These are phyloP conservation scores for Trichoderma atroviride DNA, from an alignment of 2,329 filamentous ascomycete species.

Conservation along the genomic window DNA sequence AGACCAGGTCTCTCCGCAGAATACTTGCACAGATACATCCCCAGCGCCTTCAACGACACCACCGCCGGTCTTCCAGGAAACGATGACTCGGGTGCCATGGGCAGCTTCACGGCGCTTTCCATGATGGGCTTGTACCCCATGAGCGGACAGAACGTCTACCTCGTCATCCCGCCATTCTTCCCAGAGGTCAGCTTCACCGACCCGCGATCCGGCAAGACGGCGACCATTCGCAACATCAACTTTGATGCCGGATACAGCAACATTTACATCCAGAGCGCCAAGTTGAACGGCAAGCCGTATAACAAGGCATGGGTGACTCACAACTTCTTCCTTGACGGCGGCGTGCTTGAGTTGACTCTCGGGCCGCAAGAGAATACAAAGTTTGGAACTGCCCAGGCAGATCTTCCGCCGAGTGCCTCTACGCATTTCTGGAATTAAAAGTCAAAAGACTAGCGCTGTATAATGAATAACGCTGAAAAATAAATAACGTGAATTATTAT, in stretches of 20 bases:
- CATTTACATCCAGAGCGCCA: constrained; percentile 63
- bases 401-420: constrained; percentile 33
- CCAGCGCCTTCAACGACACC: constrained; percentile 67
- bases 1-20: constrained; percentile 59
- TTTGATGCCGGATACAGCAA: constrained; percentile 51
- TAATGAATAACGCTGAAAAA: neutral
- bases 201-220: constrained; percentile 33
- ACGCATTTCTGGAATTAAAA: constrained; percentile 31
- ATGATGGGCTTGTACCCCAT: constrained; percentile 59
- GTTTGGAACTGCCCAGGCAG: constrained; percentile 28
- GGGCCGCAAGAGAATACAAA: constrained; percentile 52
- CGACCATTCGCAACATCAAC: constrained; percentile 36
- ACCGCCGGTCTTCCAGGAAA: constrained; percentile 60
- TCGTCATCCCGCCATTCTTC: constrained; percentile 57
- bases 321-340: constrained; percentile 61
- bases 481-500: neutral
- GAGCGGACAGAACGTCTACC: constrained; percentile 56
- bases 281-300: constrained; percentile 56
- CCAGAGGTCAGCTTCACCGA: constrained; percentile 45
- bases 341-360: constrained; percentile 57
- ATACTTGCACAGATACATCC: constrained; percentile 67
- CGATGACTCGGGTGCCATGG: constrained; percentile 58
- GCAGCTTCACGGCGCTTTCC: constrained; percentile 52
- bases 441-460: neutral
- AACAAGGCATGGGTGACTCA: constrained; percentile 63